Base-by-base conservation (phyloP, 192 early-diverging fungal genomes). In the Hyaloraphidium curvatum region DNA sequence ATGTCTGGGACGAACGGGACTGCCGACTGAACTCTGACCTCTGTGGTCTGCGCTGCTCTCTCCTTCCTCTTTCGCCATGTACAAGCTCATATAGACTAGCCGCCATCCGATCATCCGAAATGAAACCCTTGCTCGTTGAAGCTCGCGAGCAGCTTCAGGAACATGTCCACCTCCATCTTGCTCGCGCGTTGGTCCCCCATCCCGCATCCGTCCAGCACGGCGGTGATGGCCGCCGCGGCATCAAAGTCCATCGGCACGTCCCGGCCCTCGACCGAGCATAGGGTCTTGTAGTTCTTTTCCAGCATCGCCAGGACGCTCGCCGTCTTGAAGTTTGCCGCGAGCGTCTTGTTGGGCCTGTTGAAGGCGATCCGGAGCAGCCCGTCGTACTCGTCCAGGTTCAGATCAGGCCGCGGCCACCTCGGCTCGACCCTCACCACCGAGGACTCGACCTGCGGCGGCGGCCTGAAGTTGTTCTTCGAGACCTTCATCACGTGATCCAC, bases 401-500 rank as follows among this genome's bases (percentile, higher is more conserved):
- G 75, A 0, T 91, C 83, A 17, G 94, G 94, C 28, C 91, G 91
- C 19, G 94, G 94, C 60, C 93, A 84, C 28, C 74, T 64, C 1
- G 89, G 91, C 64, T 95, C 91, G 51, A 98, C 76, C 51, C 84
- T 68, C n/a, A 98, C 90, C 0, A 98, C 94, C 57, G 74, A 80
- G 57, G 85, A 86, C 61, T 98, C 94, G 28, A 98, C 94, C 53
- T 94, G 77, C 17, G 94, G 94, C 56, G 91, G 90, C 51, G 94
- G 94, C 56, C 89, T 74, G 66, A 98, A 98, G 70, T 94, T 95
- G 73, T 96, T 96, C 66, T 83, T 87, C 56, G 87, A 87, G 3
- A 98, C 80, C 69, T 92, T 98, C 89, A 95, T 96, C 35, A 95
- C 78, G 55, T 93, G 94, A 40, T 86, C 77, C 2, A 98, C 89